These are phyloP conservation scores for Haplographium delicatum DNA, from an alignment of 495 filamentous ascomycete species.

Conservation along the genomic window DNA sequence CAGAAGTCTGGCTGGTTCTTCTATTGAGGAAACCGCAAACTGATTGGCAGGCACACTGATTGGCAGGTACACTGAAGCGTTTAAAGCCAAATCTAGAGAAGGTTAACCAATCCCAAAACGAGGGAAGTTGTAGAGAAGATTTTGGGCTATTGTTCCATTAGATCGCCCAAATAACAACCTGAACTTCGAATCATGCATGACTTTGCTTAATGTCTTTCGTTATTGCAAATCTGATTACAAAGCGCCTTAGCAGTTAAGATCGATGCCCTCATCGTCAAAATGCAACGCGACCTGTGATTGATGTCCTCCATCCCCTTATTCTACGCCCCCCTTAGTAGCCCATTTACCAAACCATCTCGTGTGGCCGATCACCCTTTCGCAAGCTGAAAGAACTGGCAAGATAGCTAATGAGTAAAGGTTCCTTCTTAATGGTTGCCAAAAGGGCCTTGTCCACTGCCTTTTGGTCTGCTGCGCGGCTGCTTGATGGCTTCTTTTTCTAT, in stretches of 20 bases:
- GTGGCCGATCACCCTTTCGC: conserved; percentile 95
- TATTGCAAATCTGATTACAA: conserved; percentile 32
- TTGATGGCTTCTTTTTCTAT: conserved; percentile 93
- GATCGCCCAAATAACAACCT: not conserved
- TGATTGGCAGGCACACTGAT: no score
- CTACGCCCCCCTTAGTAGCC: conserved; percentile 17
- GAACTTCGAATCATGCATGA: not conserved
- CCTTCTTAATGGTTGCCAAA: conserved; percentile 91
- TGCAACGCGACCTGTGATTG: conserved; percentile 19
- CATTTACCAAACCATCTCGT: conserved; percentile 88
- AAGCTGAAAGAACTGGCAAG: conserved; percentile 90
- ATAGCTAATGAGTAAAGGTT: conserved; percentile 81
- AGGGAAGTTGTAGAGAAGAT: no score
- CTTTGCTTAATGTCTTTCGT: conserved; percentile 27
- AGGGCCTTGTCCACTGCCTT: conserved; percentile 95
- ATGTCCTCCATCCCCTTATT: conserved; percentile 17
- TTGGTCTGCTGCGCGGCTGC: conserved; percentile 89
- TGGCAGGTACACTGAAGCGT: no score
- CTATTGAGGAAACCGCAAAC: no score
- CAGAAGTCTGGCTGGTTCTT: no score
- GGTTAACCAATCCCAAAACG: not conserved
- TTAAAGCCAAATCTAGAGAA: no score
- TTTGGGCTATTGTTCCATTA: no score
- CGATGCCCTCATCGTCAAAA: conserved; percentile 25
- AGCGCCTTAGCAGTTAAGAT: conserved; percentile 27